These are phyloP conservation scores for Ramaria sp. DNA, from an alignment of 768 basidiomycete species.

Conservation along the genomic window DNA sequence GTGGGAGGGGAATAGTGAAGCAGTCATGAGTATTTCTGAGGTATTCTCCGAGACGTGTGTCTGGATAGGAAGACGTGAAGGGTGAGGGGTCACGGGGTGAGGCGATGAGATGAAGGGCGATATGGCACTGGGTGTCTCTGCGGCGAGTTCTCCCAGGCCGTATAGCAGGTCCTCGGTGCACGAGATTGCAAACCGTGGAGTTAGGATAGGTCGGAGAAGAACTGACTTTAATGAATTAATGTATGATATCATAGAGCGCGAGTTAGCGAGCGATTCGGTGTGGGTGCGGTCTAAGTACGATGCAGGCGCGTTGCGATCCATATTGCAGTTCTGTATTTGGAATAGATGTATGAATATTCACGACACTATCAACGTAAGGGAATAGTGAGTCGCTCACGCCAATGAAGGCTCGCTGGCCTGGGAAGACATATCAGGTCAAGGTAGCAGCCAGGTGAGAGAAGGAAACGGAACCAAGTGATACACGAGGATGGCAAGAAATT, in stretches of 20 bases:
- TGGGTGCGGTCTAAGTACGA: slow-evolving; percentile 55
- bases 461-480: not conserved
- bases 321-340: slow-evolving; percentile 67
- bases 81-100: not conserved
- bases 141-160: slow-evolving; percentile 51
- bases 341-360: not conserved
- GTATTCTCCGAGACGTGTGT: slow-evolving; percentile 88
- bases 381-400: not conserved
- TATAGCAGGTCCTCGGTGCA: slow-evolving; percentile 65
- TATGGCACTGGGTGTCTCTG: slow-evolving; percentile 32
- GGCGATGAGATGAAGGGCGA: not conserved
- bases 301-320: slow-evolving; percentile 66
- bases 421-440: not conserved
- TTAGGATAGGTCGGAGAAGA: slow-evolving; percentile 82
- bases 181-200: slow-evolving; percentile 93
- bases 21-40: slow-evolving; percentile 57
- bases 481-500: not conserved
- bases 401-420: not conserved
- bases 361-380: not conserved
- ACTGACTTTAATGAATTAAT: slow-evolving; percentile 47
- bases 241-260: slow-evolving; percentile 54
- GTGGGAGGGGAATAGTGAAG: slow-evolving; percentile 52
- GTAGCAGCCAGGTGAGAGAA: slow-evolving; percentile 24
- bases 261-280: slow-evolving; percentile 48
- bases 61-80: slow-evolving; percentile 57